Conservation (phyloP, 371 early-diverging fungal genomes). For the Mucor plumbeus region DNA sequence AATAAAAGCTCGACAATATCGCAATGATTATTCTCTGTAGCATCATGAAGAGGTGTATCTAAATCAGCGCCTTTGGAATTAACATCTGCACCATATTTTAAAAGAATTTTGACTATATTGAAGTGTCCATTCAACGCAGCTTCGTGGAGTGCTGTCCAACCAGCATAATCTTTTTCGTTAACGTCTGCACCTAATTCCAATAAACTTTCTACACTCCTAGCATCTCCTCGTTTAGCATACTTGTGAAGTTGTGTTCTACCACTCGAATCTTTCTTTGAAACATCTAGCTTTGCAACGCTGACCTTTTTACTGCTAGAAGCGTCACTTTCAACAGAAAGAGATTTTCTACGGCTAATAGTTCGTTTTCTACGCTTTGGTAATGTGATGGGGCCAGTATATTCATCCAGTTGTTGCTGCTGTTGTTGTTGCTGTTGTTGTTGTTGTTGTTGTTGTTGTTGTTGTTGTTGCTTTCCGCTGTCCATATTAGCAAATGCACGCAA, state of each 20-base stretch:
- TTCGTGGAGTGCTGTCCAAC: slow-evolving; percentile 81
- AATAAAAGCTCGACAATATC: slow-evolving; percentile 69
- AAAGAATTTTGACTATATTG: slow-evolving; percentile 61
- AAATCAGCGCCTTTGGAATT: slow-evolving; percentile 70
- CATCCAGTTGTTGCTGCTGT: not conserved
- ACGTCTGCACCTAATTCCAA: slow-evolving; percentile 77
- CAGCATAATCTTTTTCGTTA: slow-evolving; percentile 72
- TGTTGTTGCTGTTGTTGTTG: slow-evolving; percentile 7
- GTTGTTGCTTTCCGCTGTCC: not conserved
- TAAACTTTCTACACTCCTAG: slow-evolving; percentile 51
- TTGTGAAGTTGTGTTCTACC: slow-evolving; percentile 64
- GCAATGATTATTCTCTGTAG: slow-evolving; percentile 72
- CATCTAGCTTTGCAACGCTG: slow-evolving; percentile 45
- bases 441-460: slow-evolving; percentile 7
- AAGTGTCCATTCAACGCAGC: slow-evolving; percentile 72
- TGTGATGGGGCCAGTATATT: not conserved
- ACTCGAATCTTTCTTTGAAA: slow-evolving; percentile 53
- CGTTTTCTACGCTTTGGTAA: slow-evolving; percentile 22
- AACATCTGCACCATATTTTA: slow-evolving; percentile 74
- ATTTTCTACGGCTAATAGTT: slow-evolving; percentile 56
- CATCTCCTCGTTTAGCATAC: slow-evolving; percentile 59
- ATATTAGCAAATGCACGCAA: slow-evolving; percentile 41
- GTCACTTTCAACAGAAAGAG: slow-evolving; percentile 54
- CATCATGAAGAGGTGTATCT: slow-evolving; percentile 84
- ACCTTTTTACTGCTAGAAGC: slow-evolving; percentile 53